Evolutionary conservation across 352 stramenopile species (phyloP), one percentile per base, ranked within the genome.

Genomic region (Bremia lactucae): DNA sequence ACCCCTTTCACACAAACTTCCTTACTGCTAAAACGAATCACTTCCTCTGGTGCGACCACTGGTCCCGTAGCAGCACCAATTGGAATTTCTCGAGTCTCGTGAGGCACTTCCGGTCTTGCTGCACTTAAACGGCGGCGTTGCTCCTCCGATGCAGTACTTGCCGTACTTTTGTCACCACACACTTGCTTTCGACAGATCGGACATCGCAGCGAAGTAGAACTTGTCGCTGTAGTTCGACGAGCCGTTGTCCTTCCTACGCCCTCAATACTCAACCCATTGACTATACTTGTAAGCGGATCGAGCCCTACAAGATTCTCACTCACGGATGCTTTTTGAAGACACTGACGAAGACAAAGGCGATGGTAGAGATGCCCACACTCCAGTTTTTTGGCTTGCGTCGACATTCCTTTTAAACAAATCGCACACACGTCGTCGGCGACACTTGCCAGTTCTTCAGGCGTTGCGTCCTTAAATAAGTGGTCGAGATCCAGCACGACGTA

Each of bases 11-110:
- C 15, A 33, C 13, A 13, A 16, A 15, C 1, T 1, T 14, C 72
- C 75, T 49, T 76, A 87, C 75, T 87, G 49, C 72, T 87, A 31
- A 87, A 81, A 38, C 72, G 72, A 44, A 87, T 51, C 36, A 84
- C 71, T 51, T 83, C 70, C 19, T 81, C 68, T 0, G 61, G 55
- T 14, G 35, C 41, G 29, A 25, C 33, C 41, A 48, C 33, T 42
- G 25, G 15, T 44, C 11, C 23, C 18, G 39, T 59, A 5, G 40
- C 48, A 20, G 11, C 42, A 6, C 34, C 41, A 24, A 49, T n/a
- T 21, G 44, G 40, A 15, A 57, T 33, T 7, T 37, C 29, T 13
- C 3, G 28, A 22, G 1, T 24, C 8, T 42, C 41, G 39, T 18
- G 44, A 21, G n/a, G 10, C 16, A 47, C 44, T 6, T 39, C 45